Percentiles rank a stretch among this genome's conserved stretches.
These are phyloP conservation scores for Hevea brasiliensis DNA, from an alignment of 345 rosid genomes.

Conservation along the genomic window DNA sequence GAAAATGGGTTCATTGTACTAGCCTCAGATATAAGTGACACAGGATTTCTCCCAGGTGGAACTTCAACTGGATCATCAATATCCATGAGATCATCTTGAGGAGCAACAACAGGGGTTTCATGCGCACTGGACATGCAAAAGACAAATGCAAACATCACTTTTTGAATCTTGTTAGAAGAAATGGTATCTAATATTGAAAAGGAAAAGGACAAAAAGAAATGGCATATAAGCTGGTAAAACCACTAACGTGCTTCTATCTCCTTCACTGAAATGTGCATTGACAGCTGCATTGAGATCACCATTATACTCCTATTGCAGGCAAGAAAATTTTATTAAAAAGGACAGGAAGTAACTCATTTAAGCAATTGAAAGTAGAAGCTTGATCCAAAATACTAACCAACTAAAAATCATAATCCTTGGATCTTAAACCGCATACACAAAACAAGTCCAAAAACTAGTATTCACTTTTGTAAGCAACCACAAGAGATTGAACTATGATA, in stretches of 20 bases:
- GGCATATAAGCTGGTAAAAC: neutral
- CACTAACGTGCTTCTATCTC: constrained; percentile 66
- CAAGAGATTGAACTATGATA: neutral
- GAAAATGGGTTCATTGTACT: constrained; percentile 43
- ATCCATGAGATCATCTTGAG: constrained; percentile 73
- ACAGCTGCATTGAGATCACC: constrained; percentile 96
- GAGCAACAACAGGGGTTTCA: constrained; percentile 33
- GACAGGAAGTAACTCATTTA: neutral
- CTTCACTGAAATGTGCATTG: constrained; percentile 82
- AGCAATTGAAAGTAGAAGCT: constrained; percentile 1
- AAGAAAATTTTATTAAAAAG: constrained; percentile 21
- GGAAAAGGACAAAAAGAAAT: neutral
- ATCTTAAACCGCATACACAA: neutral
- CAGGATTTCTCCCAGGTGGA: constrained; percentile 37
- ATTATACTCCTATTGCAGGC: constrained; percentile 62
- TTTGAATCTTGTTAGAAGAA: neutral
- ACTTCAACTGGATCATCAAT: constrained; percentile 68
- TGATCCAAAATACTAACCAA: neutral
- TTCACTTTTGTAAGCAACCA: neutral
- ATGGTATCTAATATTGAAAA: neutral
- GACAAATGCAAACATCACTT: constrained; percentile 7
- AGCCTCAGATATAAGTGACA: constrained; percentile 39
- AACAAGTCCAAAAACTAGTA: neutral
- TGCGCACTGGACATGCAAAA: constrained; percentile 2
- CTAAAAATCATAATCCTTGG: neutral